phyloP scores from a whole-genome alignment of 257 asterid species.

The Verbena officinalis region DNA sequence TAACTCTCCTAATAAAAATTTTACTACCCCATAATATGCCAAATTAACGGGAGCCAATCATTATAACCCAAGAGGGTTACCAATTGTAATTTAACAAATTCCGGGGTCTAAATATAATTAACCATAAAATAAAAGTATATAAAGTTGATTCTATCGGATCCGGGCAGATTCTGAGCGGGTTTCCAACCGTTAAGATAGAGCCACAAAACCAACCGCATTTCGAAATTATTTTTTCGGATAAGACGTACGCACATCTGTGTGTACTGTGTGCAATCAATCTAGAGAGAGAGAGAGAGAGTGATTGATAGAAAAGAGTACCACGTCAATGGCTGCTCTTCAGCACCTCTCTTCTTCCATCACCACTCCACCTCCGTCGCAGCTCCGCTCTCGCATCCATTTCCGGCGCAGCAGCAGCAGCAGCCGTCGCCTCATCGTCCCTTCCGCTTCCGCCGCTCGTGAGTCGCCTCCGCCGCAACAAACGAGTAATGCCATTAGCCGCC shows the following conservation, averaged over 20 bases:
- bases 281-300: not conserved
- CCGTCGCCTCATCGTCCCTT: constrained; percentile 34
- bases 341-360: constrained; percentile 20
- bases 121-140: too few species aligned
- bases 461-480: constrained; percentile 24
- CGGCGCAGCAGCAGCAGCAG: too few species aligned
- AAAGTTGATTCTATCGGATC: too few species aligned
- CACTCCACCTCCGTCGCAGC: constrained; percentile 30
- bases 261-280: constrained; percentile 24
- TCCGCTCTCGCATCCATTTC: constrained; percentile 32
- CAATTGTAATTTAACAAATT: too few species aligned
- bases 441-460: constrained; percentile 34
- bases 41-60: too few species aligned
- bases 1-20: too few species aligned
- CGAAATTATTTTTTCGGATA: constrained; percentile 31
- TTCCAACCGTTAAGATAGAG: constrained; percentile 11
- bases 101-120: too few species aligned
- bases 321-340: constrained; percentile 39
- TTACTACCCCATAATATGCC: too few species aligned
- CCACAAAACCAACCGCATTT: constrained; percentile 29
- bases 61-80: too few species aligned
- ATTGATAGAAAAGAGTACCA: not conserved
- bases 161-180: too few species aligned
- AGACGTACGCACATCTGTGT: constrained; percentile 15
- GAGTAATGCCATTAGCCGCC: constrained; percentile 43